Evolutionary conservation across 2,329 filamentous ascomycete species (phyloP), one percentile per base, ranked within the genome.

Genomic region (Cryoendolithus antarcticus): DNA sequence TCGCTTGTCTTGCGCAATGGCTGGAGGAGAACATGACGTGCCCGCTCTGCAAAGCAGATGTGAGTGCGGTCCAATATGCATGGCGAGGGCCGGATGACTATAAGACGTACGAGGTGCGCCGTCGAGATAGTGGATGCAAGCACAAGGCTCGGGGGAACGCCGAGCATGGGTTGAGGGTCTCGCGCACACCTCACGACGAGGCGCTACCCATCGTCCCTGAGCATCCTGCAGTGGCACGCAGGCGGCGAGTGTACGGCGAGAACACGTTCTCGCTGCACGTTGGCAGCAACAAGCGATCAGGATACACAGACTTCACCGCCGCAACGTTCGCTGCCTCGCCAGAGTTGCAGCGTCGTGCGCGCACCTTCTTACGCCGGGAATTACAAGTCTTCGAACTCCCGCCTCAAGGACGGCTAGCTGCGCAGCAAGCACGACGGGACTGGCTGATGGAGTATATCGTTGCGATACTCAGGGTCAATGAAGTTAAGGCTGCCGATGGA

Each of bases 401-500:
- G 9, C 38, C 38, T 9, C 34, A 34, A 27, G 39, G 35, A 10
- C 30, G 30, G 30, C 30, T 32, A n/a, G 30, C 10, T 62, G 69
- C 37, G 63, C 2, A 43, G 56, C 44, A 38, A 43, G 37, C 4
- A 27, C 41, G 51, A 51, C 45, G 49, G 8, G 86, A 93, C 53
- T 93, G 88, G 45, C 60, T 95, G 8, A 70, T 95, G 7, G 84
- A 93, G 53, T 94, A 93, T 57, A 75, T 93, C 38, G 63, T 95
- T 31, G 81, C 82, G 7, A 82, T 95, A 13, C 62, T 95, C 42
- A 88, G 84, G 57, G 84, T 77, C 0, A 75, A 91, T 10, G 86
- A 94, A 53, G 70, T 88, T 4, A 86, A 86, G 60, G 82, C 77
- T 3, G 84, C 81, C 45, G 72, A 72, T 30, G 86, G 86, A 0